Evolutionary conservation across 2,329 filamentous ascomycete genomes (phyloP).

Genomic region (Teratosphaeria epicoccoides): DNA sequence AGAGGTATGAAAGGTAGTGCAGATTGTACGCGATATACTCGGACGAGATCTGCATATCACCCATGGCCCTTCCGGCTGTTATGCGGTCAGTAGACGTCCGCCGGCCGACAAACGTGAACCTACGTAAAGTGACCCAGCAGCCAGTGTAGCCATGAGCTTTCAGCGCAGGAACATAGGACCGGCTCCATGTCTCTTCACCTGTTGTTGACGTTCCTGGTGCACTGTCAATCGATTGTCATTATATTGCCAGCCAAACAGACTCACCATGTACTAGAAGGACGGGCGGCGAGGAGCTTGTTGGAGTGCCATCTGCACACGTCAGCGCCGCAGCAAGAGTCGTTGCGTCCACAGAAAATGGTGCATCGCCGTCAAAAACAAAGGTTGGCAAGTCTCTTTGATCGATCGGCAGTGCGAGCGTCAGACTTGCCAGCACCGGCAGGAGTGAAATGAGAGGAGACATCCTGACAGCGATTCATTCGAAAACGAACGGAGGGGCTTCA

Average conservation of each 20-base stretch:
- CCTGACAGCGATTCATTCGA: no score
- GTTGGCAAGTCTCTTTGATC: slow-evolving; percentile 9
- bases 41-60: slow-evolving; percentile 23
- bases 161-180: slow-evolving; percentile 22
- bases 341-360: slow-evolving; percentile 17
- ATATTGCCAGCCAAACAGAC: neutral
- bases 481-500: no score
- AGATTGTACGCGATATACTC: slow-evolving; percentile 24
- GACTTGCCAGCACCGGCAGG: slow-evolving; percentile 5
- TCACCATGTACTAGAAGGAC: slow-evolving; percentile 22
- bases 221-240: neutral
- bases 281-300: slow-evolving; percentile 14
- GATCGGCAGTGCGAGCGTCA: slow-evolving; percentile 9
- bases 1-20: slow-evolving; percentile 19
- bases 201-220: slow-evolving; percentile 15
- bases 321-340: slow-evolving; percentile 16
- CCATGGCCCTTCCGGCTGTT: slow-evolving; percentile 19
- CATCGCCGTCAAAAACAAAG: slow-evolving; percentile 19
- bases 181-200: slow-evolving; percentile 19
- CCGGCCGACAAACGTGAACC: neutral
- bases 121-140: slow-evolving; percentile 23
- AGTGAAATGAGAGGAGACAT: neutral
- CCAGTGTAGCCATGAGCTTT: slow-evolving; percentile 20
- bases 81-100: neutral
- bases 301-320: slow-evolving; percentile 22